phyloP scores from a whole-genome alignment of 2,329 filamentous ascomycete genomes.

The Arthrinium puccinioides region DNA sequence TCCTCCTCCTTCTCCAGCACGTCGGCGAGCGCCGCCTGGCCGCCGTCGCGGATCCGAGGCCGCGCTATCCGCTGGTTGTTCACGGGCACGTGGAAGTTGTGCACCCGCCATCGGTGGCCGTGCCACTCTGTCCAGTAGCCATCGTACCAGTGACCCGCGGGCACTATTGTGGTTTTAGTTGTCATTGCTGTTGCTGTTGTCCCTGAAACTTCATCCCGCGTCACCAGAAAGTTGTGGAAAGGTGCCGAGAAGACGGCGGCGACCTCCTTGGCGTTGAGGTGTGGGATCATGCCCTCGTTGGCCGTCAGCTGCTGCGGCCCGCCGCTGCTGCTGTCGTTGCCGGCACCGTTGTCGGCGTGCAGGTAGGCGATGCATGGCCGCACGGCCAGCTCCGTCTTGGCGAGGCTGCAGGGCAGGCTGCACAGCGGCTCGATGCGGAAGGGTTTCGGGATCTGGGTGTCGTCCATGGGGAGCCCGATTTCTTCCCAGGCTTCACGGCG shows the following conservation, averaged over 20 bases:
- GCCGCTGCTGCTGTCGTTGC: conserved; percentile 18
- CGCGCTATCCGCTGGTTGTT: conserved; percentile 61
- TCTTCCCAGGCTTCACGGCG: conserved; percentile 88
- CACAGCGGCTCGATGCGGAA: conserved; percentile 86
- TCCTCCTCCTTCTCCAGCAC: conserved; percentile 30
- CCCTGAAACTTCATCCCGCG: conserved; percentile 34
- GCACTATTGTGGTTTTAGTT: conserved; percentile 28
- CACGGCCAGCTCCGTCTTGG: conserved; percentile 66
- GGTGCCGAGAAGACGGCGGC: conserved; percentile 89
- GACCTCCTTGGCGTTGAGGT: conserved; percentile 82
- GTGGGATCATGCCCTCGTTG: conserved; percentile 68
- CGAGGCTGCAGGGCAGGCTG: conserved; percentile 69
- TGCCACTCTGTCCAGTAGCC: conserved; percentile 79
- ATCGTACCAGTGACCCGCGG: conserved; percentile 69
- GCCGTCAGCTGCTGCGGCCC: conserved; percentile 35
- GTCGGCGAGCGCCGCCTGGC: conserved; percentile 16
- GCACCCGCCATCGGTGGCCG: conserved; percentile 71
- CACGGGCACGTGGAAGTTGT: conserved; percentile 87
- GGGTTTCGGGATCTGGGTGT: conserved; percentile 61
- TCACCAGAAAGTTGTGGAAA: conserved; percentile 72
- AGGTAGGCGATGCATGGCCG: conserved; percentile 74
- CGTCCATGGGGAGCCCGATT: conserved; percentile 75
- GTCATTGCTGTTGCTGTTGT: conserved; percentile 19
- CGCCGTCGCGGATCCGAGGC: conserved; percentile 30
- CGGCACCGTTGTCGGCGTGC: conserved; percentile 45